Percentiles rank a stretch among this genome's conserved stretches.
These are phyloP conservation scores for Neonectria sp. DNA, from an alignment of 2,329 filamentous ascomycete species.

Conservation along the genomic window DNA sequence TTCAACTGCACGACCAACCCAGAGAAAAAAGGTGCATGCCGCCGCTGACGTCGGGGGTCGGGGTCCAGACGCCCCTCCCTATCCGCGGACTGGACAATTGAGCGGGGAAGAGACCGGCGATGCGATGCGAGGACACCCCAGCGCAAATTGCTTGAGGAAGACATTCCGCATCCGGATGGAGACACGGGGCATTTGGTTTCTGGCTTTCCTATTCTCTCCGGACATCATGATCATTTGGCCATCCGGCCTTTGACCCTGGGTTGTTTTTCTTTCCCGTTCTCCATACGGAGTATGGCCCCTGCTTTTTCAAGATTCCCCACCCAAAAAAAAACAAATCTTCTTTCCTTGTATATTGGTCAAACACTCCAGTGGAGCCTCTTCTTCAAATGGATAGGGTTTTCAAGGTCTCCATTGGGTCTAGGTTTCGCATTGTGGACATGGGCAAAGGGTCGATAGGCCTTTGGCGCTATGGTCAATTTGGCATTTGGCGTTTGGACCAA, in stretches of 20 bases:
- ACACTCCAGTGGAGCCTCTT: not conserved
- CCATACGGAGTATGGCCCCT: too few relatives aligned
- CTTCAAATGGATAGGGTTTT: not conserved
- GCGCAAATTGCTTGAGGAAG: too few relatives aligned
- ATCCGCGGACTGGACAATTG: not conserved
- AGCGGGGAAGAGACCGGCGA: not conserved
- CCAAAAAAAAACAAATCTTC: not conserved
- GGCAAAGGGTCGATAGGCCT: not conserved
- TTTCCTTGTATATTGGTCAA: slow-evolving; percentile 14
- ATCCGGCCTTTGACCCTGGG: slow-evolving; percentile 10
- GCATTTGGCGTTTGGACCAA: slow-evolving; percentile 1
- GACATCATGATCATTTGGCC: too few relatives aligned
- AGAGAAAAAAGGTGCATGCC: slow-evolving; percentile 11
- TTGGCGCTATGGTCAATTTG: not conserved
- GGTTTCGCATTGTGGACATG: slow-evolving; percentile 17
- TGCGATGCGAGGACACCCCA: slow-evolving; percentile 13
- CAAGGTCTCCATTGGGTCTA: not conserved
- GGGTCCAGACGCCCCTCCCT: not conserved
- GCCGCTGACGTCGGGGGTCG: slow-evolving; percentile 28
- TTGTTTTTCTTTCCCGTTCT: too few relatives aligned
- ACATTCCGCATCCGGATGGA: too few relatives aligned
- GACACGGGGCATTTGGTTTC: too few relatives aligned
- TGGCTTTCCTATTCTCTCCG: too few relatives aligned
- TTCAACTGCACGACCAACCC: slow-evolving; percentile 5
- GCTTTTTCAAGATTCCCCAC: not conserved